Base-by-base conservation (phyloP, 305 asterid species). In the Stenogyne calaminthoides region DNA sequence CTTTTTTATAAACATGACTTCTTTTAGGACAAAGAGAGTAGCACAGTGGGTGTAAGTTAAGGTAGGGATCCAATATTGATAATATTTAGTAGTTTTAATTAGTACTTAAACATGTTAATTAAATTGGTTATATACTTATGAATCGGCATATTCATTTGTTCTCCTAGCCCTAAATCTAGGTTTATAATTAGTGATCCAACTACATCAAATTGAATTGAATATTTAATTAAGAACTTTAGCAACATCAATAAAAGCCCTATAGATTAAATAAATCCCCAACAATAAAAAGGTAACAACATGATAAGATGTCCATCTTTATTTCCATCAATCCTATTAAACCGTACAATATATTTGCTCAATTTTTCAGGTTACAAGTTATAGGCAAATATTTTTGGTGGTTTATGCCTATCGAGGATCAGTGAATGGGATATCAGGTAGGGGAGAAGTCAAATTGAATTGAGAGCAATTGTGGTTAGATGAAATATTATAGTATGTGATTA, bases 361-460 rank as follows among this genome's bases (percentile, higher is more conserved):
- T 37, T 46, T 37, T 58, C 46, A 72, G 55, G 76, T 77, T 82
- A 70, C 63, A 67, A 74, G 79, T 64, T 85, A 79, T 65, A 71
- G 72, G 76, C 58, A 18, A 20, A 59, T 14, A 18, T 22, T 37
- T 64, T 75, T 72, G 86, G 84, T 81, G 82, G 56, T 72, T 83
- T 66, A 81, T 79, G 67, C 29, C 80, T 71, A 78, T 82, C 85
- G 76, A 75, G 55, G 72, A 61, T 77, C 55, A 69, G 69, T 65
- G 63, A 47, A 18, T 62, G 64, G 29, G 61, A 44, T 25, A 25
- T 46, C 19, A 56, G 77, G 76, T 72, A 64, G 73, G 81, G 39
- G 72, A 60, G 18, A 60, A 55, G 79, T 76, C 79, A 46, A 67
- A 75, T 68, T 81, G 60, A 76, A 70, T 65, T 19, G 81, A 69